Conservation (phyloP, 2,329 filamentous ascomycete species). For the Aureobasidium pullulans region DNA sequence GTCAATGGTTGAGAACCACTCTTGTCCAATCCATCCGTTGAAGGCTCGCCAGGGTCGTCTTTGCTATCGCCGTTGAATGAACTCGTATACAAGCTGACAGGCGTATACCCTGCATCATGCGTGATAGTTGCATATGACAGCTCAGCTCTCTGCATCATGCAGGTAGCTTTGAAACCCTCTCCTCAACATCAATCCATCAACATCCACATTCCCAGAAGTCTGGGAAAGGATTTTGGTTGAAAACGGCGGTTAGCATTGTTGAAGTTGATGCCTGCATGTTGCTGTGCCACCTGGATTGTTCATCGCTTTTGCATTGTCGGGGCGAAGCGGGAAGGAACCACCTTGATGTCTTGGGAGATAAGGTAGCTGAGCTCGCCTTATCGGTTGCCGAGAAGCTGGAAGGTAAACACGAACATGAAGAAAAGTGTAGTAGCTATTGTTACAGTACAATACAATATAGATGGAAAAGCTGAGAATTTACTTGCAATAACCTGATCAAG, state of each 20-base stretch:
- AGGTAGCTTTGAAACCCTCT: background rate
- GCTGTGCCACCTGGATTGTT: background rate
- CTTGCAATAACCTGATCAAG: background rate
- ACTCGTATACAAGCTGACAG: background rate
- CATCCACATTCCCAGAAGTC: background rate
- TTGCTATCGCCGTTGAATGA: background rate
- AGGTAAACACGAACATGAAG: background rate
- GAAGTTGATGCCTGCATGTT: background rate
- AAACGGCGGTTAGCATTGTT: background rate
- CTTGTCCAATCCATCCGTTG: no score
- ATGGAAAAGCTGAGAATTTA: background rate
- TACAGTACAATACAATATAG: constrained; percentile 10
- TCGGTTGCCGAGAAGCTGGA: background rate
- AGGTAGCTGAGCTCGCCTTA: no score
- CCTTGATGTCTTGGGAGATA: background rate
- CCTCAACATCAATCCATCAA: background rate
- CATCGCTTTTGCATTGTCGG: background rate
- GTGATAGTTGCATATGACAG: background rate
- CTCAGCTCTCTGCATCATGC: background rate
- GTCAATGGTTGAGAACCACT: background rate
- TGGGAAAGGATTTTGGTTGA: background rate
- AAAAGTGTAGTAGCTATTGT: background rate
- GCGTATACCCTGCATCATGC: background rate
- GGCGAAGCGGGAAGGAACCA: background rate
- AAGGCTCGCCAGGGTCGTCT: background rate